These are phyloP conservation scores for Aspergillus niger DNA, from an alignment of 2,329 filamentous ascomycete species.

Conservation along the genomic window DNA sequence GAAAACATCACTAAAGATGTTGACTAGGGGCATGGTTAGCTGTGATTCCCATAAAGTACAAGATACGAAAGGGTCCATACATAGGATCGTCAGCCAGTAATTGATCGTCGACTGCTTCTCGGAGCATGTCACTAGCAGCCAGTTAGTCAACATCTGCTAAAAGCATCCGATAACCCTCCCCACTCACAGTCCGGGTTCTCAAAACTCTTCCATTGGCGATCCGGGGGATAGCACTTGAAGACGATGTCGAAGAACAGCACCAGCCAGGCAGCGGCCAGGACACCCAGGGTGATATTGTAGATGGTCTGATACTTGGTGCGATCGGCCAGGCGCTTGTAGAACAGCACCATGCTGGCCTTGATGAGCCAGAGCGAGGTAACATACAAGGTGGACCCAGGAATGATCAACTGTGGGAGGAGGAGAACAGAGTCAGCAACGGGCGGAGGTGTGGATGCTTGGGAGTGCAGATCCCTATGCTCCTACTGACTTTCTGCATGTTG, in stretches of 20 bases:
- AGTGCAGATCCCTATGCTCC: not conserved
- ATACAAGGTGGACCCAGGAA: conserved; percentile 26
- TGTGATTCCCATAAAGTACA: not conserved
- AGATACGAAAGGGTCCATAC: conserved; percentile 11
- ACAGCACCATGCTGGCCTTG: conserved; percentile 25
- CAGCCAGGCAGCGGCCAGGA: conserved; percentile 23
- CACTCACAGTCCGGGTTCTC: conserved; percentile 7
- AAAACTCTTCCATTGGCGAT: conserved; percentile 14
- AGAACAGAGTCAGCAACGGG: not conserved
- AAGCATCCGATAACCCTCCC: not conserved
- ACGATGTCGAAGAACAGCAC: conserved; percentile 25
- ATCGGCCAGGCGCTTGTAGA: conserved; percentile 27
- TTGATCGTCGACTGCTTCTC: conserved; percentile 17
- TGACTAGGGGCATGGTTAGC: conserved; percentile 16
- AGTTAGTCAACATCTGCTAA: not conserved
- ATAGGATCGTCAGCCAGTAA: conserved; percentile 25
- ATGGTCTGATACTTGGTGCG: conserved; percentile 22
- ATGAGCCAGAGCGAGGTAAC: conserved; percentile 27
- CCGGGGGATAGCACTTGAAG: conserved; percentile 24
- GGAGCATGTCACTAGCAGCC: conserved; percentile 17
- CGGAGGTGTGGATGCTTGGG: not conserved
- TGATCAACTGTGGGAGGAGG: conserved; percentile 20
- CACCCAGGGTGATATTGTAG: conserved; percentile 20
- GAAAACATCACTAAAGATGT: conserved; percentile 25
- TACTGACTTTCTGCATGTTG: conserved; percentile 23